Percentiles rank a stretch among this genome's conserved stretches.
These are phyloP conservation scores for Basipetospora chlamydospora DNA, from an alignment of 2,329 filamentous ascomycete genomes.

Conservation along the genomic window DNA sequence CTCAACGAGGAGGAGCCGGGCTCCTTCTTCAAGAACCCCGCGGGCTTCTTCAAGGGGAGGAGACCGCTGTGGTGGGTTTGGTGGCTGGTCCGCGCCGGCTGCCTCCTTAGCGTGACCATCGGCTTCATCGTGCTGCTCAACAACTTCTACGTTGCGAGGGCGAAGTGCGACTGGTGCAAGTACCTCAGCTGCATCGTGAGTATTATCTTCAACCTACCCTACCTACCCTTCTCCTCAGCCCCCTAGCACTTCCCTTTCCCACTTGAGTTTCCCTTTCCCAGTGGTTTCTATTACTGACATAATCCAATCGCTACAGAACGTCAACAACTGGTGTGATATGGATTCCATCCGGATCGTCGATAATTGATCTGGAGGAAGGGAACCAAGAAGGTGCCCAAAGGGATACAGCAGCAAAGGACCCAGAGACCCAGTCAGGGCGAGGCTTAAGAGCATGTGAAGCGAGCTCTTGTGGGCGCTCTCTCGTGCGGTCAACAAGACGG, in stretches of 20 bases:
- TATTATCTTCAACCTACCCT: constrained; percentile 17
- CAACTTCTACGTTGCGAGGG: constrained; percentile 75
- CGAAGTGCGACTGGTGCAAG: constrained; percentile 82
- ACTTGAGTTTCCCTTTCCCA: not conserved
- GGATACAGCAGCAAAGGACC: no score
- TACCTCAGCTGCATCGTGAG: constrained; percentile 85
- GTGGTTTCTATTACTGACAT: no score
- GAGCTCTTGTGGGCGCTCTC: no score
- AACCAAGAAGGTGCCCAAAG: no score
- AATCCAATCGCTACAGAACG: constrained; percentile 27
- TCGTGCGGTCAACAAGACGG: no score
- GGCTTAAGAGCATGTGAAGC: no score
- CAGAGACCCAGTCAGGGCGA: no score
- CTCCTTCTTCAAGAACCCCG: constrained; percentile 46
- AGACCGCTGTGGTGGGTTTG: constrained; percentile 95
- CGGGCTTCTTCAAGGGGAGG: constrained; percentile 79
- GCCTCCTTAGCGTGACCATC: constrained; percentile 65
- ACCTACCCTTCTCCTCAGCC: not conserved
- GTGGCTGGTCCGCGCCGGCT: constrained; percentile 76
- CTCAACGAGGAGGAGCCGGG: constrained; percentile 31
- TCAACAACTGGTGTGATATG: constrained; percentile 54
- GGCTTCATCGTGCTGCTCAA: constrained; percentile 76
- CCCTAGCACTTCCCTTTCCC: not conserved
- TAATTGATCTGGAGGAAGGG: not conserved
- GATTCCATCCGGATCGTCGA: constrained; percentile 15